These are phyloP conservation scores for Gracilaria caudata DNA, from an alignment of 23 red algal genomes.

Conservation along the genomic window DNA sequence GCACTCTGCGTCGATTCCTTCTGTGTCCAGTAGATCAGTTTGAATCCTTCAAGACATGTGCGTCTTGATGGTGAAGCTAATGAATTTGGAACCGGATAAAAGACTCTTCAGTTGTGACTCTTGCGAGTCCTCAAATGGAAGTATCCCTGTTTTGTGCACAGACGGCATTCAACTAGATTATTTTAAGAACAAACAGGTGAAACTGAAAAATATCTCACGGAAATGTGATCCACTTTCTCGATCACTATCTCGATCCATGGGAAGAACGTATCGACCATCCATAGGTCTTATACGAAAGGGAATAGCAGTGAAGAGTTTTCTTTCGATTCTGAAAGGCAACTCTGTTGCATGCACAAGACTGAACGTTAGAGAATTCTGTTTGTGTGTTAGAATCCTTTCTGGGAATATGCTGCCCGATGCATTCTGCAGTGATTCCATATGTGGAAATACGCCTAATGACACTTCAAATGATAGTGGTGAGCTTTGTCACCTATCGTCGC, in stretches of 20 bases:
- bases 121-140: neutral
- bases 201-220: neutral
- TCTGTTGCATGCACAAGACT: neutral
- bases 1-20: neutral
- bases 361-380: neutral
- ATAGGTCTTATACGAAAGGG: neutral
- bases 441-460: neutral
- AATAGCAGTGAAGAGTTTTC: neutral
- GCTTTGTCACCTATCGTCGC: neutral
- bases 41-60: slow-evolving; percentile 3
- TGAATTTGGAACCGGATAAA: neutral
- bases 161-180: neutral
- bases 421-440: neutral
- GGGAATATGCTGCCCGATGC: neutral
- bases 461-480: slow-evolving; percentile 7
- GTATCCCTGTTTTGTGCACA: neutral
- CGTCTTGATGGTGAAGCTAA: neutral
- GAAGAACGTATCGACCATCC: neutral
- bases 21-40: neutral
- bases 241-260: neutral
- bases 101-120: neutral
- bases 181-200: neutral
- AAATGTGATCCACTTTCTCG: neutral
- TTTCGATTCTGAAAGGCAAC: neutral
- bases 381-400: neutral